Conservation (phyloP, 108 stramenopile species). For the Skeletonema grethae region DNA sequence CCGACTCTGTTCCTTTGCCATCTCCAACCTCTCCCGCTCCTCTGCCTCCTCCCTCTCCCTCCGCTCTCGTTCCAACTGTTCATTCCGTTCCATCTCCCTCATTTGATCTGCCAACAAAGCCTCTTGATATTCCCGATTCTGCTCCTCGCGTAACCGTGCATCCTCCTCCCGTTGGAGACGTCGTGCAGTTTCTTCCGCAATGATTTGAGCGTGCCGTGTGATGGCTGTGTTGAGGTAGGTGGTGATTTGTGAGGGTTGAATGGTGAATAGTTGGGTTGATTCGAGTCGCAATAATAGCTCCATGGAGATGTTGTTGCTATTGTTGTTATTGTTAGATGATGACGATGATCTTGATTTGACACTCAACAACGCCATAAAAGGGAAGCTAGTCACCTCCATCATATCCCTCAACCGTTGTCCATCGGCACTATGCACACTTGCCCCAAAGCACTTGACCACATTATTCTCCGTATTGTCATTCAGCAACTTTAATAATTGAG, state of each 20-base stretch:
- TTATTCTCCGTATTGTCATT: slow-evolving; percentile 24
- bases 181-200: slow-evolving; percentile 55
- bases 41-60: slow-evolving; percentile 52
- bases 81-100: slow-evolving; percentile 39
- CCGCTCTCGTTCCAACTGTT: slow-evolving; percentile 43
- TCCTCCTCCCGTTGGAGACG: slow-evolving; percentile 77
- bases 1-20: slow-evolving; percentile 45
- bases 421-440: slow-evolving; percentile 73
- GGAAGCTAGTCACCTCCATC: slow-evolving; percentile 65
- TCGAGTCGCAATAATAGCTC: slow-evolving; percentile 67
- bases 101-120: slow-evolving; percentile 72
- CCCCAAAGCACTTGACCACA: slow-evolving; percentile 49
- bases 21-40: slow-evolving; percentile 26
- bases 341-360: slow-evolving; percentile 48
- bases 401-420: slow-evolving; percentile 63
- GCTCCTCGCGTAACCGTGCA: slow-evolving; percentile 65
- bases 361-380: slow-evolving; percentile 63
- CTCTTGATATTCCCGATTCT: slow-evolving; percentile 84
- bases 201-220: slow-evolving; percentile 49
- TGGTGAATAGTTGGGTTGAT: slow-evolving; percentile 51
- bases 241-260: slow-evolving; percentile 48
- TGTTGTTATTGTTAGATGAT: background rate
- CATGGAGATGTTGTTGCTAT: slow-evolving; percentile 29
- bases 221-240: slow-evolving; percentile 51
- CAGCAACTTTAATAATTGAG: slow-evolving; percentile 48